Conservation (phyloP, 805 yeast species). For the Metschnikowia bowlesiae region DNA sequence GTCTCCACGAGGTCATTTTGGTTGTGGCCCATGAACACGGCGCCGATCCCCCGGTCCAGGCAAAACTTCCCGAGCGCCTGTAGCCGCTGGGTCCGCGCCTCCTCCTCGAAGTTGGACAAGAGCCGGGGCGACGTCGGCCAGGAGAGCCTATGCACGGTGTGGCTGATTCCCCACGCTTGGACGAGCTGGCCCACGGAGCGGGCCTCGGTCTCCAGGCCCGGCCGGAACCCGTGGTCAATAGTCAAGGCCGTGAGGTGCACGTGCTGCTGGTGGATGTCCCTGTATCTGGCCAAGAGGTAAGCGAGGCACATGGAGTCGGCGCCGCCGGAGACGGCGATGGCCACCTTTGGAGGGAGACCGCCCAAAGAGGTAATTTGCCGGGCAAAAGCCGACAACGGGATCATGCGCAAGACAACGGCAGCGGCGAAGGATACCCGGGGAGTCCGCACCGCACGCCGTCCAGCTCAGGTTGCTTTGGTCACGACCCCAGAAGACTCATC, state of each 20-base stretch:
- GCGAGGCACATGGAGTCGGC: constrained; percentile 75
- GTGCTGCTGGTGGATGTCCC: constrained; percentile 21
- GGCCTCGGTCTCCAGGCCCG: constrained; percentile 50
- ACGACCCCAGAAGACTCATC: too few species aligned
- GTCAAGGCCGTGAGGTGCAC: constrained; percentile 52
- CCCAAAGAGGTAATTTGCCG: neutral
- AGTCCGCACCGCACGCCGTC: too few species aligned
- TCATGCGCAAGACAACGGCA: neutral
- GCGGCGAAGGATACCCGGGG: too few species aligned
- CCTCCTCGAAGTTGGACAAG: constrained; percentile 48
- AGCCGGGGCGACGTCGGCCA: constrained; percentile 25
- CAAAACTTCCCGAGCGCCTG: constrained; percentile 42
- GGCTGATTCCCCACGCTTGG: constrained; percentile 31
- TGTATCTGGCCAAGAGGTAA: constrained; percentile 41
- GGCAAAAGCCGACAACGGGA: neutral
- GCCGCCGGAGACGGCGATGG: constrained; percentile 73
- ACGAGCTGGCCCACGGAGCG: constrained; percentile 29
- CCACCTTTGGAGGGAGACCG: constrained; percentile 20
- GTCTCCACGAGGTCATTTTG: constrained; percentile 72
- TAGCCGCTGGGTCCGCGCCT: constrained; percentile 56
- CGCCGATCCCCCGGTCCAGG: constrained; percentile 21
- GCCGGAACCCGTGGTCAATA: constrained; percentile 58
- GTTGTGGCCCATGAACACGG: constrained; percentile 64
- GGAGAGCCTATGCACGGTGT: constrained; percentile 25
- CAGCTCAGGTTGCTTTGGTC: too few species aligned